phyloP scores from a whole-genome alignment of 805 yeast genomes.

The Candida fluviatilis region DNA sequence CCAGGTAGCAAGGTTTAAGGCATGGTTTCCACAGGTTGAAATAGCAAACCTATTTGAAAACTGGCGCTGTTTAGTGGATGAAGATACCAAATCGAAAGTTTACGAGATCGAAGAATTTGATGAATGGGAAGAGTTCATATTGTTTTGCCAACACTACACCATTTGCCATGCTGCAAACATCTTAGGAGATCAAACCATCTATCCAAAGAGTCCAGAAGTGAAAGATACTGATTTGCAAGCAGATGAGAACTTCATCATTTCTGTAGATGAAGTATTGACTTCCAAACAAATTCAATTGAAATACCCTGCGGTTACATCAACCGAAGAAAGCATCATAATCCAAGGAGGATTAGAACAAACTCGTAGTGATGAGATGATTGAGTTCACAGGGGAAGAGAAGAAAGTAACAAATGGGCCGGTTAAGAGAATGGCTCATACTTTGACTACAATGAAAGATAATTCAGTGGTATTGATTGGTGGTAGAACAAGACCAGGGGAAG shows the following conservation, averaged over 20 bases:
- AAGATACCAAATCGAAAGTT: constrained; percentile 36
- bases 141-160: constrained; percentile 73
- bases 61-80: constrained; percentile 48
- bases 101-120: constrained; percentile 64
- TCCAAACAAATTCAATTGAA: constrained; percentile 26
- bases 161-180: constrained; percentile 59
- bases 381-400: constrained; percentile 1
- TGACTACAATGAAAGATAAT: constrained; percentile 28
- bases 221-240: background rate
- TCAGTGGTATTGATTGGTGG: constrained; percentile 57
- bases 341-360: constrained; percentile 42
- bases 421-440: constrained; percentile 58
- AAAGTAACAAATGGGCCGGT: constrained; percentile 15
- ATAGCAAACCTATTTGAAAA: constrained; percentile 51
- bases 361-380: constrained; percentile 13
- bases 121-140: constrained; percentile 77
- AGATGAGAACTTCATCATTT: constrained; percentile 2
- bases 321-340: constrained; percentile 18
- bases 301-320: constrained; percentile 35
- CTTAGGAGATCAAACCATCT: constrained; percentile 11
- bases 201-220: constrained; percentile 5
- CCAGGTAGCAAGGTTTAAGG: constrained; percentile 49
- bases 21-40: constrained; percentile 48
- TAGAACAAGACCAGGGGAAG: constrained; percentile 53
- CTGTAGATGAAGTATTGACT: constrained; percentile 4